Evolutionary conservation across 2,329 filamentous ascomycete species (phyloP), one percentile per base, ranked within the genome.

Genomic region (Sporothrix dimorphospora): DNA sequence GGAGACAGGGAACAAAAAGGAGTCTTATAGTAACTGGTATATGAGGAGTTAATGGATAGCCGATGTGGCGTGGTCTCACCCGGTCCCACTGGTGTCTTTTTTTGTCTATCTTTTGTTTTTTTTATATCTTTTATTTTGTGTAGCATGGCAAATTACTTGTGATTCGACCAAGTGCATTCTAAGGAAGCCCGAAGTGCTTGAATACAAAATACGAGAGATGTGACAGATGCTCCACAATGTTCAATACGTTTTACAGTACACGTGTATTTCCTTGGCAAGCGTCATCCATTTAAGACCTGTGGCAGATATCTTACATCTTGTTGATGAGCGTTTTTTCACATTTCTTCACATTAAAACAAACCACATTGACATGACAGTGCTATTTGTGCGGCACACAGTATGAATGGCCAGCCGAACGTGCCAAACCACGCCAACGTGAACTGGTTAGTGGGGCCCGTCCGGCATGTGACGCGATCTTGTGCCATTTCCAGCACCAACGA

Each of bases 381-480:
- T 45, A 7, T 63, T 24, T 24, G 38, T 42, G 11, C 21, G 38
- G 19, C 59, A 19, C 59, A 65, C 59, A 45, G 38, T 45, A 45
- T 45, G 21, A 27, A 65, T 65, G n/a, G 59, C 59, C 59, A 65
- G 21, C 3, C 9, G 45, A 55, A 55, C 51, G 24, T 14, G 21
- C 27, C 30, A 61, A 40, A 1, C 8, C 34, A 21, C 9, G 12
- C 27, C 27, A 57, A 24, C 34, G 11, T n/a, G n/a, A n/a, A n/a
- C 4, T 45, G 30, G 21, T 21, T 19, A 45, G 42, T 24, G 27
- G 65, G 47, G 5, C 12, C 27, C 16, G 27, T 21, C 47, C n/a
- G n/a, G 66, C 66, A 69, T 69, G 66, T 69, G 66, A 69, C 34
- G 49, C 49, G 19, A 55, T 51, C 49, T 42, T 40, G 66, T 55